Base-by-base conservation (phyloP, 768 basidiomycete genomes). In the Amanita molliuscula region DNA sequence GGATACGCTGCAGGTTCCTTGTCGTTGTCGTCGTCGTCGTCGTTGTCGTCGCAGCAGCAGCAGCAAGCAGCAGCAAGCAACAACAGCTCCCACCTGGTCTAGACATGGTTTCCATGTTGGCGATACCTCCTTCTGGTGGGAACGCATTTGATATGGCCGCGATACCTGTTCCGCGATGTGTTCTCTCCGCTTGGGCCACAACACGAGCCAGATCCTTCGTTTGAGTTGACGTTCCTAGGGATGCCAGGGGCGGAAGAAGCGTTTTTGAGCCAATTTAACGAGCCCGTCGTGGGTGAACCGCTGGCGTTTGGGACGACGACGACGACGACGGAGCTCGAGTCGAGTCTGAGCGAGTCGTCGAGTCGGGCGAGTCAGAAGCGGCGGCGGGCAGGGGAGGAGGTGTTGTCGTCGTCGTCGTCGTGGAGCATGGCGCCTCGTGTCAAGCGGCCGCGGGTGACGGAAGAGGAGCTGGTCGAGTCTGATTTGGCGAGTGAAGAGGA, bases 401-500 rank as follows among this genome's bases (percentile, higher is more conserved):
- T 15, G 4, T 31, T 40, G 16, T 18, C 33, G 15, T 20, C 38
- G 16, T 8, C 37, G 11, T 20, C 38, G 25, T n/a, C n/a, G 10
- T 3, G 25, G 48, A 46, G 33, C 35, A 34, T 25, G 13, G 36
- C 35, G 10, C 13, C 38, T n/a, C 37, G 37, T 9, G 20, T 36
- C 13, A 50, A 50, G n/a, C 49, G 49, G n/a, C 49, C 44, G 23
- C 42, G 49, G 7, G 23, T 44, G 37, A 36, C 26, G 10, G 11
- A 2, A 3, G 18, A 1, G 4, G 18, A 38, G 16, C 10, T 4
- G n/a, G 38, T 5, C 35, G 38, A 40, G 18, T 20, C 18, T 20
- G 38, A 21, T 20, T 18, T 35, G 7, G 48, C 29, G 20, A 29
- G 23, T 42, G 48, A 34, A 0, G 38, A 40, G 11, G 48, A 23